Percentiles rank a stretch among this genome's conserved stretches.
phyloP scores from a whole-genome alignment of 306 rosid species.

The Canavalia gladiata region DNA sequence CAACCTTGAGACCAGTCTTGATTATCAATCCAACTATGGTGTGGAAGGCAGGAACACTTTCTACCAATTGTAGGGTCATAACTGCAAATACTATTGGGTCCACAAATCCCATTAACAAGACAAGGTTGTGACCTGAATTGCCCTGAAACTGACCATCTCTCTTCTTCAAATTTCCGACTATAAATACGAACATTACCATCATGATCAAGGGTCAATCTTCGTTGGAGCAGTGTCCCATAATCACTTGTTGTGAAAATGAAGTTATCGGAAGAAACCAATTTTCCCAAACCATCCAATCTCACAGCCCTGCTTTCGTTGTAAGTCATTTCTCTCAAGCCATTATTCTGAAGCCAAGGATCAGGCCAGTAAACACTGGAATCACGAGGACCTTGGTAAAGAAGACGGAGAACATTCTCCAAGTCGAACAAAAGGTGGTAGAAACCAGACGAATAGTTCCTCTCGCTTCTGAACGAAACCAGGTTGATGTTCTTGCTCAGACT shows the following conservation, averaged over 20 bases:
- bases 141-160: neutral
- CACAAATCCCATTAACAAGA: slow-evolving; percentile 41
- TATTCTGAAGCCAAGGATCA: slow-evolving; percentile 5
- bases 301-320: slow-evolving; percentile 28
- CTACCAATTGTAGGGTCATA: neutral
- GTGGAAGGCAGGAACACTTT: slow-evolving; percentile 40
- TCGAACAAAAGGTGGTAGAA: slow-evolving; percentile 36
- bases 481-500: neutral
- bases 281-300: neutral
- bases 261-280: slow-evolving; percentile 14
- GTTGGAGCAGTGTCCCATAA: neutral
- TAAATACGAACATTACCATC: slow-evolving; percentile 31
- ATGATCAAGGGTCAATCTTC: slow-evolving; percentile 37
- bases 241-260: neutral
- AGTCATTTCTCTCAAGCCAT: neutral
- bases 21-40: neutral
- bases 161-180: neutral
- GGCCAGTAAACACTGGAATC: slow-evolving; percentile 41
- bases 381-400: neutral
- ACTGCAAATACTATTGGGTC: slow-evolving; percentile 36
- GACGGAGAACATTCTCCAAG: slow-evolving; percentile 32
- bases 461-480: slow-evolving; percentile 28
- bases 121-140: slow-evolving; percentile 4
- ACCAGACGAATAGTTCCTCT: slow-evolving; percentile 13
- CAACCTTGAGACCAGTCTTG: slow-evolving; percentile 45